Conservation (phyloP, 805 yeast genomes). For the Saccharomycopsis sp. region DNA sequence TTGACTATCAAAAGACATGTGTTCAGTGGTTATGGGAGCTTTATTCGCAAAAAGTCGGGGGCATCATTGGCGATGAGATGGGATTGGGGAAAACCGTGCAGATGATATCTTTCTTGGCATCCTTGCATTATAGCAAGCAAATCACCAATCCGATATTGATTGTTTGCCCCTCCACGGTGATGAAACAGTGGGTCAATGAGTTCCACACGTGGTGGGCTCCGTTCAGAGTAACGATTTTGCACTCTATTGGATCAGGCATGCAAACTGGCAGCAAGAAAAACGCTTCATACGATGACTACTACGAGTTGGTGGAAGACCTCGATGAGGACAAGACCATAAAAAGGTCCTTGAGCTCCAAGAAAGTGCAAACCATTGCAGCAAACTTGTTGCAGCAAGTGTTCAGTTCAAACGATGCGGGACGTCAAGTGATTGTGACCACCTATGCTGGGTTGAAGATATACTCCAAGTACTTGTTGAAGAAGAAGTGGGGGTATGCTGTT, state of each 20-base stretch:
- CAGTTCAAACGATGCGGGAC: slow-evolving; percentile 34
- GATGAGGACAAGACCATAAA: slow-evolving; percentile 32
- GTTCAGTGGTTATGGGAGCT: slow-evolving; percentile 97
- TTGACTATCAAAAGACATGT: slow-evolving; percentile 91
- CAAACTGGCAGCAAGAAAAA: slow-evolving; percentile 27
- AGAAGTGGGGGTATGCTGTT: slow-evolving; percentile 82
- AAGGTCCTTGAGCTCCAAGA: slow-evolving; percentile 24
- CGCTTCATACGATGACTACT: slow-evolving; percentile 33
- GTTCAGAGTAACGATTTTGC: slow-evolving; percentile 72
- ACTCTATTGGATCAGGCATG: slow-evolving; percentile 91
- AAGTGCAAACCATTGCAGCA: slow-evolving; percentile 33
- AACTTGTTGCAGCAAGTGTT: slow-evolving; percentile 35
- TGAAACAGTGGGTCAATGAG: slow-evolving; percentile 96
- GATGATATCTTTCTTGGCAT: slow-evolving; percentile 82
- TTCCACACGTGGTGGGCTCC: slow-evolving; percentile 99
- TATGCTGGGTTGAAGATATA: slow-evolving; percentile 78
- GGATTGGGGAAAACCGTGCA: slow-evolving; percentile 96
- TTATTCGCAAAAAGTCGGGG: slow-evolving; percentile 84
- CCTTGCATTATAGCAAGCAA: slow-evolving; percentile 72
- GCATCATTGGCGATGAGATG: slow-evolving; percentile 97
- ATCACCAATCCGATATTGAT: slow-evolving; percentile 71
- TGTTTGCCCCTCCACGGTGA: slow-evolving; percentile 94
- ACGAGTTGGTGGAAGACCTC: slow-evolving; percentile 36
- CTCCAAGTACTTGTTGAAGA: slow-evolving; percentile 50
- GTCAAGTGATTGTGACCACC: slow-evolving; percentile 78